phyloP scores from a whole-genome alignment of 768 basidiomycete genomes.

The Kwoniella dejecticola region DNA sequence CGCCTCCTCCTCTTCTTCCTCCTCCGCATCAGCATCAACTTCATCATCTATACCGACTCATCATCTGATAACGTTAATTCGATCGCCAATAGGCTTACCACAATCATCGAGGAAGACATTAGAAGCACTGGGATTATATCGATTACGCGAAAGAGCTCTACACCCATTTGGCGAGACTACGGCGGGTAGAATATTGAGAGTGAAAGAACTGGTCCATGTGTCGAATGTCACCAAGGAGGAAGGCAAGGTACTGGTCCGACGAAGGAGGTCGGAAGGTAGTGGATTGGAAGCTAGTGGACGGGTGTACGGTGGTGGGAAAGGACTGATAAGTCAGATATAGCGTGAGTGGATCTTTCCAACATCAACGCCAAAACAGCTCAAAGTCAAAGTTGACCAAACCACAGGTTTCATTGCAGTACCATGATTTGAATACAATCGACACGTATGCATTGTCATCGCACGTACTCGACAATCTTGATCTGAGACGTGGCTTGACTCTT shows the following conservation, averaged over 20 bases:
- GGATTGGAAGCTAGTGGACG: constrained; percentile 42
- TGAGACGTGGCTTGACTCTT: too few relatives aligned
- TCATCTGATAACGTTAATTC: constrained; percentile 83
- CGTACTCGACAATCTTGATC: too few relatives aligned
- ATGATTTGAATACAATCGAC: too few relatives aligned
- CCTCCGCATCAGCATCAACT: constrained; percentile 13
- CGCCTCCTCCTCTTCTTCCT: constrained; percentile 9
- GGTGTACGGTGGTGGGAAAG: constrained; percentile 37
- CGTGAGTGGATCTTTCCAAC: too few relatives aligned
- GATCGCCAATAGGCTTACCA: constrained; percentile 82
- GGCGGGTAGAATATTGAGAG: constrained; percentile 80
- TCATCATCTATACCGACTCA: constrained; percentile 61
- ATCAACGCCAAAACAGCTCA: too few relatives aligned
- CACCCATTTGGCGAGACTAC: constrained; percentile 70
- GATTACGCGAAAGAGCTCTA: constrained; percentile 81
- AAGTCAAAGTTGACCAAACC: too few relatives aligned
- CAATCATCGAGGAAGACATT: constrained; percentile 71
- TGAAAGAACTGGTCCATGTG: constrained; percentile 89
- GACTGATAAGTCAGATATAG: background rate
- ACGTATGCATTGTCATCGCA: too few relatives aligned
- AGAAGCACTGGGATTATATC: constrained; percentile 72
- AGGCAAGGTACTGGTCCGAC: constrained; percentile 33
- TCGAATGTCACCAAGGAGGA: constrained; percentile 68
- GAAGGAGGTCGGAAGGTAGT: constrained; percentile 40
- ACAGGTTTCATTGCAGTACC: too few relatives aligned